Evolutionary conservation across 371 early-diverging fungal species (phyloP), one percentile per base, ranked within the genome.

Genomic region (Mucor saturninus): DNA sequence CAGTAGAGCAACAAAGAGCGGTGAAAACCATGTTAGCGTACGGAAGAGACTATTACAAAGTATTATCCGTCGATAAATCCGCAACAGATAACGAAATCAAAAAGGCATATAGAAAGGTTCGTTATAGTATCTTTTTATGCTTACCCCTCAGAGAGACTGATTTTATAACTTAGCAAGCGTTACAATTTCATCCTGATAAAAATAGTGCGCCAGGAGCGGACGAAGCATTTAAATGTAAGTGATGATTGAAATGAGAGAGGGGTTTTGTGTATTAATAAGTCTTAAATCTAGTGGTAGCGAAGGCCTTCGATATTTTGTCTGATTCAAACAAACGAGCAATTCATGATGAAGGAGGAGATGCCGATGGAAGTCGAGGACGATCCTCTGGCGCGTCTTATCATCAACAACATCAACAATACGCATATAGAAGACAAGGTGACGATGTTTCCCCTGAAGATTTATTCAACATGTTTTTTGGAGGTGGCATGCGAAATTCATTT

Each of bases 171-270:
- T 79, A 93, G 92, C 77, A 97, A 52, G 98, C 98, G n/a, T 35
- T 59, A 11, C 48, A 90, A 73, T 98, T 94, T 74, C 99, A 99
- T 75, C 99, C 99, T 0, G 99, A 98, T 74, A 99, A 96, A 75
- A 97, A 98, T 69, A 86, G 83, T 13, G 96, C 98, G 4, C 95
- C 98, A 8, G 98, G 98, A 26, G 96, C 98, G 3, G 96, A 96
- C 59, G 98, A 96, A 72, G 99, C 97, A 10, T 97, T 98, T 76
- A 97, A 98, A 77, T 77, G 90, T 92, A 55, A 54, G 54, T 9
- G 50, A 14, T 45, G 11, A 26, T 26, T 38, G 48, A 26, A 51
- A 10, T 6, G 21, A 38, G 2, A 49, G 30, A 50, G 11, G 10
- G 21, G 11, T 2, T 9, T 2, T 29, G 31, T 30, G 2, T 50